A percentile compares a stretch with the other conserved stretches of the same genome.
phyloP scores from a whole-genome alignment of 148 eudicot genomes.

The Salicornia ramosissima region DNA sequence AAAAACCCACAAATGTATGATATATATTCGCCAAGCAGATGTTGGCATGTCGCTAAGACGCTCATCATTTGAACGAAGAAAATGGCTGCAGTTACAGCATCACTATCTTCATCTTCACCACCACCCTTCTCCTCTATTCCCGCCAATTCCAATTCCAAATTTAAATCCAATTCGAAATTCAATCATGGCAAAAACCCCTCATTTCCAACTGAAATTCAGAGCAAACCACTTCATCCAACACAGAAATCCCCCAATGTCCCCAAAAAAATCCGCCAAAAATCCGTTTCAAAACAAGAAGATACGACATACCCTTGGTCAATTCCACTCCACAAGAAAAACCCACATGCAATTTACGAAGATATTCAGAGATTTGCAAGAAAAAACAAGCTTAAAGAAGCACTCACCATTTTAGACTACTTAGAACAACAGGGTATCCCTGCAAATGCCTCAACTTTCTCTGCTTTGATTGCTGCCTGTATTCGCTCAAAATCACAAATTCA shows the following conservation, averaged over 20 bases:
- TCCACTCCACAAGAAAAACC: constrained; percentile 63
- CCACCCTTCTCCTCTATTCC: constrained; percentile 20
- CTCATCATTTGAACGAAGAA: not conserved
- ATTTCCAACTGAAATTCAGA: constrained; percentile 2
- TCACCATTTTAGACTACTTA: constrained; percentile 59
- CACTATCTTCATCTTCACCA: constrained; percentile 22
- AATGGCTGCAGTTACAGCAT: constrained; percentile 21
- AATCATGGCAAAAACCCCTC: not conserved
- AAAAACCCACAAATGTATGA: too few relatives aligned
- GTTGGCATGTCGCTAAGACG: too few relatives aligned
- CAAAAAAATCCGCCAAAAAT: not conserved
- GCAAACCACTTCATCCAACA: too few relatives aligned
- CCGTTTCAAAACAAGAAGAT: constrained; percentile 7
- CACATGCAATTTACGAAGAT: constrained; percentile 57
- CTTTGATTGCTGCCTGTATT: constrained; percentile 50
- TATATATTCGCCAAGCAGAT: too few relatives aligned
- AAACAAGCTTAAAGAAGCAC: constrained; percentile 51
- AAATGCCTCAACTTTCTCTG: constrained; percentile 68
- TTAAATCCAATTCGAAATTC: constrained; percentile 15
- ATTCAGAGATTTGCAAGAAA: constrained; percentile 49
- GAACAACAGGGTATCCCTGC: constrained; percentile 67
- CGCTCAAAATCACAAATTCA: constrained; percentile 36
- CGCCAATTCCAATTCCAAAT: constrained; percentile 18
- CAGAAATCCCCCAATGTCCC: constrained; percentile 6
- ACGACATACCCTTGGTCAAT: constrained; percentile 42